Conservation (phyloP, 1,139 yeast genomes). For the Yamadazyma membranifaciens region DNA sequence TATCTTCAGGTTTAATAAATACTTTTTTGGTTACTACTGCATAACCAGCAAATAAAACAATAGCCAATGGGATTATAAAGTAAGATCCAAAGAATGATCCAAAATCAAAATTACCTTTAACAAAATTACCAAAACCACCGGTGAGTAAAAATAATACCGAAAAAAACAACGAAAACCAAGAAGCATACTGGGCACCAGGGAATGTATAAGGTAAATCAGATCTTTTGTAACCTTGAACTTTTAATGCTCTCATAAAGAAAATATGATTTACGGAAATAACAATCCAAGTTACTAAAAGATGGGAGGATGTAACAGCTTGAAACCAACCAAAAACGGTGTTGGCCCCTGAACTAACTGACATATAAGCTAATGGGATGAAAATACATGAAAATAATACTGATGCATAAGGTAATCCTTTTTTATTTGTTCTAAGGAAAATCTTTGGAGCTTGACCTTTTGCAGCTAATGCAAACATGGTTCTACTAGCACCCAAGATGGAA, state of each 20-base stretch:
- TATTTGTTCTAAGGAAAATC: constrained; percentile 30
- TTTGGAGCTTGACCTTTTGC: constrained; percentile 40
- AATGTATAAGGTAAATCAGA: constrained; percentile 29
- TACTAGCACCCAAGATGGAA: constrained; percentile 50
- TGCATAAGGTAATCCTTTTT: constrained; percentile 39
- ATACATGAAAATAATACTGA: constrained; percentile 38
- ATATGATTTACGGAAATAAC: constrained; percentile 33
- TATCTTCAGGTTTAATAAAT: constrained; percentile 27
- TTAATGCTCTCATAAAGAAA: constrained; percentile 37
- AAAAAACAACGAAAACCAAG: constrained; percentile 36
- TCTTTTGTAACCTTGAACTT: constrained; percentile 31
- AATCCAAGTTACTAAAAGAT: constrained; percentile 41
- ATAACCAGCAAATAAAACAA: constrained; percentile 26
- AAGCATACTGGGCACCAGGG: constrained; percentile 24
- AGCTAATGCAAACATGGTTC: constrained; percentile 49
- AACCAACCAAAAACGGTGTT: constrained; percentile 43
- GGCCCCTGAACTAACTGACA: constrained; percentile 25
- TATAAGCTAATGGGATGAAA: constrained; percentile 62
- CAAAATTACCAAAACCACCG: constrained; percentile 39
- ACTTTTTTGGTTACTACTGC: constrained; percentile 28
- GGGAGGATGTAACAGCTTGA: constrained; percentile 39
- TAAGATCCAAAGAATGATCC: constrained; percentile 37
- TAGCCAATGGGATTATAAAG: constrained; percentile 32
- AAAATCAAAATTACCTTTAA: constrained; percentile 32
- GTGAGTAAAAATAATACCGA: constrained; percentile 34